Base-by-base conservation (phyloP, 2,329 filamentous ascomycete species). In the Plenodomus tracheiphilus region DNA sequence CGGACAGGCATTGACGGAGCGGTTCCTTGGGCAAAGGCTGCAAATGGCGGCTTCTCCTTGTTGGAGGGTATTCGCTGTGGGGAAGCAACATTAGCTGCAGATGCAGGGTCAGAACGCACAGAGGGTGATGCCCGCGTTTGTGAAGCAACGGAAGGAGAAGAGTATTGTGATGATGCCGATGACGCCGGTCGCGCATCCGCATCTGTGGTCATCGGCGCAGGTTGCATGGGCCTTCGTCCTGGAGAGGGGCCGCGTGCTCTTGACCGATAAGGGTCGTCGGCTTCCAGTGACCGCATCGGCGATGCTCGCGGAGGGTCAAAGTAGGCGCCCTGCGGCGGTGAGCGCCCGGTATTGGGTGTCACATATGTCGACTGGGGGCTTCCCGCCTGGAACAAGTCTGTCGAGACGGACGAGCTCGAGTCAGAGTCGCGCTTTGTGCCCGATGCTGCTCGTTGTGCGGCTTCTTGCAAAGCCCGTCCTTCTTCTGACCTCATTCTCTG, bases 401-500 rank as follows among this genome's bases (percentile, higher is more conserved):
- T 47, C 2, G 53, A 54, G 16, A 51, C 56, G 46, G 58, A 39
- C 13, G 61, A 64, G 45, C 68, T 71, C 18, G 68, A 66, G 20
- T 61, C 64, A 5, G 71, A 73, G 22, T 64, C 62, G 3, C 61
- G 56, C 21, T 61, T 62, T 16, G 49, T 41, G 18, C 56, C 54
- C 3, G 64, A 56, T 4, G 46, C 49, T 21, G 59, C 60, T 17
- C 55, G 64, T 32, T 73, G 68, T 21, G 58, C 59, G 32, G 69
- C 75, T 40, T 77, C 70, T 40, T 81, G 78, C 43, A 82, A 64
- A 9, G 77, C 78, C 46, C 69, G 69, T 5, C 76, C 79, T 66
- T 82, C 79, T 49, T 82, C 79, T 8, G 73, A 72, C 47, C 78
- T 71, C 79, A 82, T 81, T 58, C 73, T 76, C 21, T 77, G 77